phyloP scores from a whole-genome alignment of 108 stramenopile species.

The Aurantiochytrium sp. region DNA sequence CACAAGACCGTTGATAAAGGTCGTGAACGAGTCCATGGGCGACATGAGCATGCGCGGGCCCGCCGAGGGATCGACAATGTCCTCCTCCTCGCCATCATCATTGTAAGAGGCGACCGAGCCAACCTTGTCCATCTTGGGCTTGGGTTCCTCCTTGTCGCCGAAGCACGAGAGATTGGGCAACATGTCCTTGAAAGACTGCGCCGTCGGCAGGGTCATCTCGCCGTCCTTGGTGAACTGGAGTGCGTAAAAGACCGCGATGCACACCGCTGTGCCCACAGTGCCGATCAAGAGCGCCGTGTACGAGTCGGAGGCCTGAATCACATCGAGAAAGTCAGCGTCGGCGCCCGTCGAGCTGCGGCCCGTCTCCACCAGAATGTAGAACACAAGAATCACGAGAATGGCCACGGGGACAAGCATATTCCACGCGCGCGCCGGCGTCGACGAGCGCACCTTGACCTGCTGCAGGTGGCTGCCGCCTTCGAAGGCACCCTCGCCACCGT shows the following conservation, averaged over 20 bases:
- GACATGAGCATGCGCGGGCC: slow-evolving; percentile 23
- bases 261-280: slow-evolving; percentile 45
- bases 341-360: slow-evolving; percentile 38
- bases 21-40: slow-evolving; percentile 36
- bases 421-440: slow-evolving; percentile 47
- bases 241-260: slow-evolving; percentile 38
- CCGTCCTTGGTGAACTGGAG: slow-evolving; percentile 51
- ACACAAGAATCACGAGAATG: slow-evolving; percentile 50
- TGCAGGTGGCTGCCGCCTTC: neutral
- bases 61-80: neutral
- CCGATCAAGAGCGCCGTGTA: slow-evolving; percentile 58
- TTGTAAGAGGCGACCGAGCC: neutral
- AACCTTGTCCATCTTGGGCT: neutral
- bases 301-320: slow-evolving; percentile 48
- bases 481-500: slow-evolving; percentile 55
- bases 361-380: slow-evolving; percentile 48
- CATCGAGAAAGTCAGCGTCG: slow-evolving; percentile 40
- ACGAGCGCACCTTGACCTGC: slow-evolving; percentile 26
- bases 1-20: slow-evolving; percentile 47
- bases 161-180: neutral
- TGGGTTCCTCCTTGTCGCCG: neutral
- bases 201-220: neutral
- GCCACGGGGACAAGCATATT: slow-evolving; percentile 46
- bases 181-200: neutral
- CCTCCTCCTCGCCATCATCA: neutral